Evolutionary conservation across 2,329 filamentous ascomycete genomes (phyloP).

Genomic region (Colletotrichum aenigma): DNA sequence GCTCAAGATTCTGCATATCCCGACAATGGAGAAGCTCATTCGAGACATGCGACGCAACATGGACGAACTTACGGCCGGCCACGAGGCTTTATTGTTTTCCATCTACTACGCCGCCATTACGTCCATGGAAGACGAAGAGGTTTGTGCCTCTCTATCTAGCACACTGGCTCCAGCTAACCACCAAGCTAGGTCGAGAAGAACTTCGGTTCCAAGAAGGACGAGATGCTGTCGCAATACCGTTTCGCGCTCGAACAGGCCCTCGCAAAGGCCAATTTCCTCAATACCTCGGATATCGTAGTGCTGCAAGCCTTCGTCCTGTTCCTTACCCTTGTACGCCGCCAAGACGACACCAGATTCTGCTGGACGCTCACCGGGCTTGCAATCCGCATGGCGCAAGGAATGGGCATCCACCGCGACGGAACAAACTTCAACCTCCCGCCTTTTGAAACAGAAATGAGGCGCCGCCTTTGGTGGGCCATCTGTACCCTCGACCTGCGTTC

Average conservation of each 20-base stretch:
- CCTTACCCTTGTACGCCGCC: slow-evolving; percentile 50
- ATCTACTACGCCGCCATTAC: slow-evolving; percentile 64
- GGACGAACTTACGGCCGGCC: slow-evolving; percentile 57
- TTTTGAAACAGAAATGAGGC: slow-evolving; percentile 64
- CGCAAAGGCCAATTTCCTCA: slow-evolving; percentile 61
- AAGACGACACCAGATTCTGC: slow-evolving; percentile 57
- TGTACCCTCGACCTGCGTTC: slow-evolving; percentile 59
- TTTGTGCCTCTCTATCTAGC: slow-evolving; percentile 26
- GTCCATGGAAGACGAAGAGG: slow-evolving; percentile 65
- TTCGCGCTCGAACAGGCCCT: slow-evolving; percentile 62
- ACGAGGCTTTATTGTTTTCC: slow-evolving; percentile 69
- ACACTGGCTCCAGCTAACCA: not conserved
- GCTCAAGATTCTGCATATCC: slow-evolving; percentile 73
- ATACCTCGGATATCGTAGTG: slow-evolving; percentile 59
- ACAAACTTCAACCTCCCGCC: slow-evolving; percentile 54
- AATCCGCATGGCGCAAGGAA: slow-evolving; percentile 62
- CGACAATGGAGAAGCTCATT: slow-evolving; percentile 66
- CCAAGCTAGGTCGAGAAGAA: slow-evolving; percentile 35
- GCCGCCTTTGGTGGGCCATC: slow-evolving; percentile 67
- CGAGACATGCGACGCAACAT: slow-evolving; percentile 64
- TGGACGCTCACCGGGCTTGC: slow-evolving; percentile 65
- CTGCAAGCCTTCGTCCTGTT: slow-evolving; percentile 65
- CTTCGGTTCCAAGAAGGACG: slow-evolving; percentile 46
- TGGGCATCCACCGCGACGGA: slow-evolving; percentile 65
- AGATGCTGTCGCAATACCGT: slow-evolving; percentile 52